phyloP scores from a whole-genome alignment of 768 basidiomycete genomes.

The Rhizopogon vesiculosus region DNA sequence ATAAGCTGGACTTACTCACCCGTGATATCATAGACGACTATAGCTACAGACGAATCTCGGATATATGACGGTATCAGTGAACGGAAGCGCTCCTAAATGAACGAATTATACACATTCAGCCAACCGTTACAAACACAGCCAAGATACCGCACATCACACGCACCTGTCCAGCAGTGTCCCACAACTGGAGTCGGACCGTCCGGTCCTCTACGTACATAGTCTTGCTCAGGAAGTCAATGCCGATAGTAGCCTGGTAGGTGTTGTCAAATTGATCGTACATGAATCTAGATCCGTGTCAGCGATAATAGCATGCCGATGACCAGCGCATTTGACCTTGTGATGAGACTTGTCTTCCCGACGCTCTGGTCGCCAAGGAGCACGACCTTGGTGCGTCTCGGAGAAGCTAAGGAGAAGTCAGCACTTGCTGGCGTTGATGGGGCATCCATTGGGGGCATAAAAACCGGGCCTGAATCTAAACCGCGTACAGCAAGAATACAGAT shows the following conservation, averaged over 20 bases:
- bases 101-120: constrained; percentile 1
- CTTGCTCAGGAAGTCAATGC: constrained; percentile 99
- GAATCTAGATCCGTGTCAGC: constrained; percentile 45
- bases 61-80: constrained; percentile 98
- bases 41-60: constrained; percentile 96
- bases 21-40: constrained; percentile 98
- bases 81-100: constrained; percentile 84
- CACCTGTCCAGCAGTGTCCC: constrained; percentile 98
- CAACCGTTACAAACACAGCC: not conserved
- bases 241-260: constrained; percentile 96
- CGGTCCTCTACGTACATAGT: constrained; percentile 99
- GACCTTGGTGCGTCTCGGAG: constrained; percentile 94
- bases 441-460: constrained; percentile 33
- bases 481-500: not conserved
- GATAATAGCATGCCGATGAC: not conserved
- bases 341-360: constrained; percentile 97
- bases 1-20: constrained; percentile 49
- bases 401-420: constrained; percentile 81
- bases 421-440: constrained; percentile 62
- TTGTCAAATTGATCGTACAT: constrained; percentile 99
- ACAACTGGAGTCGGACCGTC: constrained; percentile 94
- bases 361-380: constrained; percentile 96
- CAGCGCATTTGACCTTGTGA: constrained; percentile 70
- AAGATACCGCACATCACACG: constrained; percentile 11
- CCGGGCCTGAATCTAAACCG: not conserved